phyloP scores from a whole-genome alignment of 2,329 filamentous ascomycete genomes.

The Diaporthe eres region DNA sequence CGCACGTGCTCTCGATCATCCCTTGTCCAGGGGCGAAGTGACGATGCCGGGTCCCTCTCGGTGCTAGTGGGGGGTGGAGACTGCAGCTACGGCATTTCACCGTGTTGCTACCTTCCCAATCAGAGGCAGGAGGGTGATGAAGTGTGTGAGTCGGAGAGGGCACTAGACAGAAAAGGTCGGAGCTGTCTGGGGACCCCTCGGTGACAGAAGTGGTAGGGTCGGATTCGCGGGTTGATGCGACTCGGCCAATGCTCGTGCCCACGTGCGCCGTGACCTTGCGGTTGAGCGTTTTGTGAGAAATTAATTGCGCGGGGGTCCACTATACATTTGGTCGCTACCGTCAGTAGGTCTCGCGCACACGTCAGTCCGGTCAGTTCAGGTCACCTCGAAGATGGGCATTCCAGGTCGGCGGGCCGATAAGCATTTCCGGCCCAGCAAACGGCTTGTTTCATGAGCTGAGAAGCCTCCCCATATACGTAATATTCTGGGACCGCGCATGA shows the following conservation, averaged over 20 bases:
- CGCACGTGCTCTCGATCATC: conserved; percentile 13
- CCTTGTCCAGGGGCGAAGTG: conserved; percentile 2
- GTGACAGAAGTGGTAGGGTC: conserved; percentile 22
- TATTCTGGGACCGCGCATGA: conserved; percentile 4
- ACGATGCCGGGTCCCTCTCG: background rate
- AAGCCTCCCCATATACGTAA: conserved; percentile 5
- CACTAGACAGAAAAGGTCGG: background rate
- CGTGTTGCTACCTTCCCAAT: conserved; percentile 7
- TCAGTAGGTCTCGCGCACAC: background rate
- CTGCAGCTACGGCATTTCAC: conserved; percentile 5
- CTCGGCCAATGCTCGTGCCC: conserved; percentile 28
- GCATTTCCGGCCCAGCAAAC: background rate
- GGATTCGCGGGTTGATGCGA: conserved; percentile 20
- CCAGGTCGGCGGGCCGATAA: conserved; percentile 3
- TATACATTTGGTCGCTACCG: background rate
- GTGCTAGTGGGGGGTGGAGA: background rate
- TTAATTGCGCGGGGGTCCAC: conserved; percentile 21
- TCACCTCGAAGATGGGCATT: background rate
- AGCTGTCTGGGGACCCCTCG: background rate
- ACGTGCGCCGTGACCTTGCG: conserved; percentile 18
- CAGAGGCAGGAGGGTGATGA: background rate
- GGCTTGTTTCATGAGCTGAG: conserved; percentile 1
- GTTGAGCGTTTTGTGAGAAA: conserved; percentile 16
- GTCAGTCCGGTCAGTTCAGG: background rate
- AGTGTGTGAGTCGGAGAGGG: background rate